Evolutionary conservation across 805 yeast species (phyloP).

Genomic region (Nakazawaea wickerhamii): DNA sequence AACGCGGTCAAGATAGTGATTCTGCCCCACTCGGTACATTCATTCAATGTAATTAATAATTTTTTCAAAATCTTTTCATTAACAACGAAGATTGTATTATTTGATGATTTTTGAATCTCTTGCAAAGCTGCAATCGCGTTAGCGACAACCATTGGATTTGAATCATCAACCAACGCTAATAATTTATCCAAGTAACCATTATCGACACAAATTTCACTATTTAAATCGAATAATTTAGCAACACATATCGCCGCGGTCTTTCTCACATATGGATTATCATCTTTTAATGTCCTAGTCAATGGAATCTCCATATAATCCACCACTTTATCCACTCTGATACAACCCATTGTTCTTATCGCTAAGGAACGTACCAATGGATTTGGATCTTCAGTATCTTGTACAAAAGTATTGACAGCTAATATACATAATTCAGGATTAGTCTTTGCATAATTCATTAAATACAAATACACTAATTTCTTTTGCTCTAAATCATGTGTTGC

Average conservation of each 20-base stretch:
- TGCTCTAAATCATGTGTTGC: slow-evolving; percentile 97
- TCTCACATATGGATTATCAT: slow-evolving; percentile 95
- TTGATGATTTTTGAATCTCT: slow-evolving; percentile 49
- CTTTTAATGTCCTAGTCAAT: slow-evolving; percentile 72
- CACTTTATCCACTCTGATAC: slow-evolving; percentile 92
- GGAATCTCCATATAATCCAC: slow-evolving; percentile 94
- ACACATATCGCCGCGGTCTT: slow-evolving; percentile 98
- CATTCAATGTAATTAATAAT: slow-evolving; percentile 80
- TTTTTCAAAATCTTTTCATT: slow-evolving; percentile 44
- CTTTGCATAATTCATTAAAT: slow-evolving; percentile 96
- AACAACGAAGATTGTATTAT: slow-evolving; percentile 31
- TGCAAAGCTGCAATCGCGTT: slow-evolving; percentile 83
- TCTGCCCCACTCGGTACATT: slow-evolving; percentile 99
- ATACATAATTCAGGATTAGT: slow-evolving; percentile 94
- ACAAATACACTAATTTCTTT: slow-evolving; percentile 90
- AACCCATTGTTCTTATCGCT: slow-evolving; percentile 98
- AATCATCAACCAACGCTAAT: slow-evolving; percentile 65
- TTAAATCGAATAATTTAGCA: slow-evolving; percentile 86
- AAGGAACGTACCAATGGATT: slow-evolving; percentile 93
- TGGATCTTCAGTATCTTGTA: slow-evolving; percentile 90
- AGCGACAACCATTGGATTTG: slow-evolving; percentile 97
- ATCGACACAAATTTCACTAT: slow-evolving; percentile 75
- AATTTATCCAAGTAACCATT: slow-evolving; percentile 76
- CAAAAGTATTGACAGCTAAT: slow-evolving; percentile 95
- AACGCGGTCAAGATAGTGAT: slow-evolving; percentile 81